phyloP scores from a whole-genome alignment of 2,329 filamentous ascomycete species.

The Claviceps maximensis region DNA sequence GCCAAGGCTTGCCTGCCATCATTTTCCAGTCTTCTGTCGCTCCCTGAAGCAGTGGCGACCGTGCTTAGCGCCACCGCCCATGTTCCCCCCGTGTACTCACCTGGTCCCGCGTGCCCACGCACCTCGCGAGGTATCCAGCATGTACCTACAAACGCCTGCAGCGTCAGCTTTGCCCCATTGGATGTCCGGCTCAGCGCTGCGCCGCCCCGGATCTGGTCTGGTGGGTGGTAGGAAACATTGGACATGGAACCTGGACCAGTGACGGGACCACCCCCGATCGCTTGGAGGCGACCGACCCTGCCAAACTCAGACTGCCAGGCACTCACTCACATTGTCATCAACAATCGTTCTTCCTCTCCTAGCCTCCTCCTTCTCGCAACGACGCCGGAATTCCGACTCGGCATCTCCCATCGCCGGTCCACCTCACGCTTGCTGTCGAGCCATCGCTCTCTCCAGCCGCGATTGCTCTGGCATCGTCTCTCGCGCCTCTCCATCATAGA shows the following conservation, averaged over 20 bases:
- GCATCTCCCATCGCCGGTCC: neutral
- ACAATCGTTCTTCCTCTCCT: neutral
- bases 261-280: no score
- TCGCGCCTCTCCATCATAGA: no score
- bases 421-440: neutral
- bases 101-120: no score
- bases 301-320: neutral
- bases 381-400: neutral
- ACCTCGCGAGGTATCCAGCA: no score
- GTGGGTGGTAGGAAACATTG: neutral
- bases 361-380: neutral
- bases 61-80: no score
- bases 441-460: neutral
- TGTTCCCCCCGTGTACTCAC: no score
- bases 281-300: neutral
- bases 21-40: rapidly evolving
- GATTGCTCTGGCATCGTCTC: neutral
- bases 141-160: no score
- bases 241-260: no score
- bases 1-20: neutral
- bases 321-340: neutral
- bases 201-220: neutral
- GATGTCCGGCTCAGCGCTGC: neutral
- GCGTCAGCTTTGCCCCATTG: no score
- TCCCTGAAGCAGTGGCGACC: no score